Conservation (phyloP, 345 rosid genomes). For the Salix arbutifolia region DNA sequence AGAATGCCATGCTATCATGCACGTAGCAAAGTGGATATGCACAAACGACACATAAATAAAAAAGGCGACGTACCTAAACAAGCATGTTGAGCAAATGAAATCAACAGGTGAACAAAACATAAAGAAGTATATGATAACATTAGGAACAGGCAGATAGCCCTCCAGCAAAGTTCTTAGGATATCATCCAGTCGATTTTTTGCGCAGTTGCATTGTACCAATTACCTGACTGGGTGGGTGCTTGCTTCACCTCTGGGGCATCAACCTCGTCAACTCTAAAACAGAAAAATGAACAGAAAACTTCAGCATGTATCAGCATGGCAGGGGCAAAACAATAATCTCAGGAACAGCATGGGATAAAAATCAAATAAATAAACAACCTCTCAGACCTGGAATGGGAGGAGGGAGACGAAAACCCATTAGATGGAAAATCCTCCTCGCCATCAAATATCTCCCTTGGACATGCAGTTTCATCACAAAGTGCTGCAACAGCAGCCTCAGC, state of each 20-base stretch:
- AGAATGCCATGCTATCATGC: too few species aligned
- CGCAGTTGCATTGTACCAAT: background rate
- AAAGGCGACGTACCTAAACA: background rate
- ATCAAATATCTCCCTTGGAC: slow-evolving; percentile 66
- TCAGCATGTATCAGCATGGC: slow-evolving; percentile 3
- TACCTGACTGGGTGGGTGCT: slow-evolving; percentile 36
- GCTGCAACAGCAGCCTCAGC: slow-evolving; percentile 77
- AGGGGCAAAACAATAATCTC: slow-evolving; percentile 8
- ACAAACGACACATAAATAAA: too few species aligned
- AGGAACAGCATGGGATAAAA: background rate
- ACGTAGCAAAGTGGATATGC: background rate
- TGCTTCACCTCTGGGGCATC: slow-evolving; percentile 46
- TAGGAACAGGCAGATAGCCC: background rate
- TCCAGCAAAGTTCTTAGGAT: too few species aligned
- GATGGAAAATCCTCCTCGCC: slow-evolving; percentile 25
- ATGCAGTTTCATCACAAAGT: slow-evolving; percentile 70
- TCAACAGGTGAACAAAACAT: background rate
- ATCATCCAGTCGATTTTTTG: background rate
- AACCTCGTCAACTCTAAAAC: slow-evolving; percentile 38
- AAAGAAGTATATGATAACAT: background rate
- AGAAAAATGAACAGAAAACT: slow-evolving; percentile 1
- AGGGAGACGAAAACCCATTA: slow-evolving; percentile 30
- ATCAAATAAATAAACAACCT: slow-evolving; percentile 39
- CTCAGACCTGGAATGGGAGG: slow-evolving; percentile 20
- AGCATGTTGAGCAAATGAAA: background rate